Percentiles rank a stretch among this genome's conserved stretches.
Evolutionary conservation across 1,139 yeast species (phyloP).

Genomic region (Scheffersomyces cryptocercus): DNA sequence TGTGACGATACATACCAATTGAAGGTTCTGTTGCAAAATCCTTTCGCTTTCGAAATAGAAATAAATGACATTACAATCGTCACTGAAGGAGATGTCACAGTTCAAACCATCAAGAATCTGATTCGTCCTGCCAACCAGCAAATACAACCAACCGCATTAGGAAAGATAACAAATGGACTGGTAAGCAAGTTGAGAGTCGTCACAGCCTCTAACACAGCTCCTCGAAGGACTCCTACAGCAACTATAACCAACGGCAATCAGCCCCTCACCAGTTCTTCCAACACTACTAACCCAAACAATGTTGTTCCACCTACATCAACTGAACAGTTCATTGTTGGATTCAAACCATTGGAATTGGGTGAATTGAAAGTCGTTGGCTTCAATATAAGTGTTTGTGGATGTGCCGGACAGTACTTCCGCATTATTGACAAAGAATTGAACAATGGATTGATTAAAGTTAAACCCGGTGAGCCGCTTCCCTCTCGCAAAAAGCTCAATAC

Average conservation of each 20-base stretch:
- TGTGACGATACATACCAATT: conserved; percentile 59
- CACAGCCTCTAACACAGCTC: not conserved
- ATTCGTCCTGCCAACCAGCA: conserved; percentile 1
- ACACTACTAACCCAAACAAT: conserved; percentile 2
- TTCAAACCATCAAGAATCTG: conserved; percentile 27
- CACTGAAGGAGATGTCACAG: conserved; percentile 27
- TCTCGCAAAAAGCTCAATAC: not conserved
- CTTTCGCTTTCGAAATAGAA: conserved; percentile 74
- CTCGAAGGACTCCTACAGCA: not conserved
- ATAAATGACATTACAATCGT: conserved; percentile 53
- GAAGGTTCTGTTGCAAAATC: conserved; percentile 67
- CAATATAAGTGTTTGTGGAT: conserved; percentile 27
- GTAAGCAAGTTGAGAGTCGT: not conserved
- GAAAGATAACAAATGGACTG: not conserved
- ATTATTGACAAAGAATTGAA: conserved; percentile 28
- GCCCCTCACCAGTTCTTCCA: not conserved
- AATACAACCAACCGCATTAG: not conserved
- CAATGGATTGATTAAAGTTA: conserved; percentile 15
- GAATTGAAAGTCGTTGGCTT: conserved; percentile 33
- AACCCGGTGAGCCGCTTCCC: conserved; percentile 7
- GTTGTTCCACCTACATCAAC: conserved; percentile 30
- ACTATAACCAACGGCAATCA: not conserved
- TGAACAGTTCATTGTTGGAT: conserved; percentile 35
- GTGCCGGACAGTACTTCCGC: conserved; percentile 32
- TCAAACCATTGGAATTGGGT: conserved; percentile 36